Base-by-base conservation (phyloP, 2,329 filamentous ascomycete species). In the Nannizziopsis arthrosporioides region DNA sequence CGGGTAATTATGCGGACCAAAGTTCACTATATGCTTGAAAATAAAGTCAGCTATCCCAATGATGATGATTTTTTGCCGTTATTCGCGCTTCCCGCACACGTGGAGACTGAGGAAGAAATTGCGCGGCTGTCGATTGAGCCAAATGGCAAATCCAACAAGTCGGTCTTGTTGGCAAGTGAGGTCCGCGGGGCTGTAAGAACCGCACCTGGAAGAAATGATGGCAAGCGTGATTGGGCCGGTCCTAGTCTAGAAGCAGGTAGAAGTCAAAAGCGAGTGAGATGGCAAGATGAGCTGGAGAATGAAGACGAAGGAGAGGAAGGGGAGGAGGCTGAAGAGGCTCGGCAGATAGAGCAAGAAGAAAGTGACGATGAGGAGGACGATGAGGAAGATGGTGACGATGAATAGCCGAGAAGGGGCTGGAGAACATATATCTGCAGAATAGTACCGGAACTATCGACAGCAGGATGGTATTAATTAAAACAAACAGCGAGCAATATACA, bases 1-100 rank as follows among this genome's bases (percentile, higher is more conserved):
- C 88, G 89, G 58, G 80, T 84, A 2, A 81, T 94, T 55, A 89
- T 95, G 82, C 86, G 88, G 61, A 81, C 82, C 42, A 95, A 94
- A 67, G 81, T 94, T 59, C 73, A 81, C 9, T 76, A 77, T 1
- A 76, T 88, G 41, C 73, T 79, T 8, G 63, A 66, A 3, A 62
- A 63, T 5, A 55, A 55, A 3, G 47, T 63, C 0, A 56, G 19
- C 12, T 44, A 39, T 30, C 48, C 47, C 15, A 15, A 62, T 17
- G 64, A 70, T 22, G 52, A 51, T 5, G 64, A 66, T 3, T 69
- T 68, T 48, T 49, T 50, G 36, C 57, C 57, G 8, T 57, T 73
- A 5, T 41, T 69, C 37, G 49, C 48, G 1, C 56, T 73, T 18
- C 69, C 69, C 11, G 64, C 66, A 12, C 57, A 63, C 48, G 63